Evolutionary conservation across 2,329 filamentous ascomycete genomes (phyloP).

Genomic region (Monosporascus sp.): DNA sequence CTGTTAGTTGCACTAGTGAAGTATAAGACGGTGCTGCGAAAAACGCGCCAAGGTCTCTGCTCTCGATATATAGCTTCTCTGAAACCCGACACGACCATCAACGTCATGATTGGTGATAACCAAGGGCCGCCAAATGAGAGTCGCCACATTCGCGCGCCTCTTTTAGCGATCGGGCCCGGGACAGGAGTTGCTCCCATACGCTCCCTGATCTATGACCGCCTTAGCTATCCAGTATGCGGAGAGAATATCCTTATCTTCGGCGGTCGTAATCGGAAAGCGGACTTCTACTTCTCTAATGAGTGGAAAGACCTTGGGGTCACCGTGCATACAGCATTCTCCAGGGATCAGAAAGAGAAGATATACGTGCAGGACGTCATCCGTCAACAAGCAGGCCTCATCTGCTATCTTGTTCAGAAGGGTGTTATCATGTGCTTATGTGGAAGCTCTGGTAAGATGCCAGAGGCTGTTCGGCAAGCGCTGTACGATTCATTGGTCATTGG

Average conservation of each 20-base stretch:
- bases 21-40: slow-evolving; percentile 82
- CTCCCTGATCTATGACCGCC: slow-evolving; percentile 72
- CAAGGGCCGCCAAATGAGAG: slow-evolving; percentile 22
- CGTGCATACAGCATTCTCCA: slow-evolving; percentile 63
- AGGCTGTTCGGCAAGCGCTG: slow-evolving; percentile 47
- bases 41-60: slow-evolving; percentile 80
- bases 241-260: slow-evolving; percentile 69
- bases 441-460: slow-evolving; percentile 54
- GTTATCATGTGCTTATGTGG: slow-evolving; percentile 52
- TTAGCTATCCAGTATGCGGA: slow-evolving; percentile 17
- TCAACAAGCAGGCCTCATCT: slow-evolving; percentile 33
- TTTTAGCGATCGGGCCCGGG: slow-evolving; percentile 76
- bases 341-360: slow-evolving; percentile 55
- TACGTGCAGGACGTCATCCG: slow-evolving; percentile 53
- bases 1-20: slow-evolving; percentile 84
- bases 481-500: slow-evolving; percentile 41
- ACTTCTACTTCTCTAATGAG: slow-evolving; percentile 78
- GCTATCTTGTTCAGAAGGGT: slow-evolving; percentile 29
- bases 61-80: slow-evolving; percentile 77
- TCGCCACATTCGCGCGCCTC: slow-evolving; percentile 37
- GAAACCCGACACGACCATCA: slow-evolving; percentile 49
- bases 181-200: slow-evolving; percentile 85
- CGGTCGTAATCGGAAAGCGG: slow-evolving; percentile 65
- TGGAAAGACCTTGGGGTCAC: slow-evolving; percentile 55
- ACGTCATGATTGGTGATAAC: slow-evolving; percentile 50